phyloP scores from a whole-genome alignment of 2,329 filamentous ascomycete species.

The Colletotrichum brevisporum region DNA sequence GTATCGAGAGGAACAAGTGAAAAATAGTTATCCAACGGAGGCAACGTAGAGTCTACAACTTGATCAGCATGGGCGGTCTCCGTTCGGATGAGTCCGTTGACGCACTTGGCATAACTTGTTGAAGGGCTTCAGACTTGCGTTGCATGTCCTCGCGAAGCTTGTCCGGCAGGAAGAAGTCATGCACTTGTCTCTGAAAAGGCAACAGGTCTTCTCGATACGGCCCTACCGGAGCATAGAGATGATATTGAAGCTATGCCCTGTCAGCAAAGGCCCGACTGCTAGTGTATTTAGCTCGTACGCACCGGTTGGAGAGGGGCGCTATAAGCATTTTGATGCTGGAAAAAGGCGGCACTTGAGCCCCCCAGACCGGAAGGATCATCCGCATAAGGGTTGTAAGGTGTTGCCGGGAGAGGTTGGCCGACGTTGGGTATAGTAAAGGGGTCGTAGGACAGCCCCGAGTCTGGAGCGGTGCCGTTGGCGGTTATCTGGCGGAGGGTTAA shows the following conservation, averaged over 20 bases:
- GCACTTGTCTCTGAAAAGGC: slow-evolving; percentile 87
- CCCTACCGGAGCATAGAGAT: slow-evolving; percentile 90
- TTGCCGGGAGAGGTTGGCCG: slow-evolving; percentile 62
- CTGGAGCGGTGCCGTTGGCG: slow-evolving; percentile 64
- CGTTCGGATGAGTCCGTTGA: slow-evolving; percentile 31
- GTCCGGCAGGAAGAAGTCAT: slow-evolving; percentile 94
- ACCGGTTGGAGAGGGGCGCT: slow-evolving; percentile 72
- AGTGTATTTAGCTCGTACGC: slow-evolving; percentile 45
- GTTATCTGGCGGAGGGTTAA: slow-evolving; percentile 48
- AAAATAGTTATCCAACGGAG: slow-evolving; percentile 89
- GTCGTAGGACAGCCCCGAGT: slow-evolving; percentile 69
- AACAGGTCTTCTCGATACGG: slow-evolving; percentile 85
- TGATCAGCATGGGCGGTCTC: slow-evolving; percentile 7
- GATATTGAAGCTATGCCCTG: slow-evolving; percentile 80
- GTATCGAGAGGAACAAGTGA: slow-evolving; percentile 92
- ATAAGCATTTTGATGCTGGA: slow-evolving; percentile 69
- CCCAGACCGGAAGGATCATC: slow-evolving; percentile 76
- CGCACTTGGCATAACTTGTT: slow-evolving; percentile 86
- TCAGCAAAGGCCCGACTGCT: slow-evolving; percentile 40
- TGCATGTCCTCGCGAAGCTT: slow-evolving; percentile 89
- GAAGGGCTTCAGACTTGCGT: slow-evolving; percentile 86
- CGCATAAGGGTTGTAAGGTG: slow-evolving; percentile 82
- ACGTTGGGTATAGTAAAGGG: slow-evolving; percentile 74
- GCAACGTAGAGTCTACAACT: slow-evolving; percentile 71
- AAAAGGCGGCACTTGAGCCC: slow-evolving; percentile 74